These are phyloP conservation scores for Cruciata laevipes DNA, from an alignment of 257 asterid genomes.

Conservation along the genomic window DNA sequence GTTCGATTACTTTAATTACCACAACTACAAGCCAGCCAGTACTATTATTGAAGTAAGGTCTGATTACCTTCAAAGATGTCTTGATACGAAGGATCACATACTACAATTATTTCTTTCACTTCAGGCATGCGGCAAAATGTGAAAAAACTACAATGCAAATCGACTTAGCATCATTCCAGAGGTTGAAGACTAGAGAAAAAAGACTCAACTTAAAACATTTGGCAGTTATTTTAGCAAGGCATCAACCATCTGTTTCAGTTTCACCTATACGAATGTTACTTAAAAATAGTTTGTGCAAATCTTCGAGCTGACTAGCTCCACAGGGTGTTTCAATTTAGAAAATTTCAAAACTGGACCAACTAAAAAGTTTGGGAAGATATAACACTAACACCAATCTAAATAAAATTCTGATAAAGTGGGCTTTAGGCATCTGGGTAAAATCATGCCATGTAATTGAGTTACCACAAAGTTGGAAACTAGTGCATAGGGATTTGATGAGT, in stretches of 20 bases:
- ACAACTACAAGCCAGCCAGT: background rate
- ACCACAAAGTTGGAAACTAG: background rate
- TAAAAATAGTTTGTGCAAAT: background rate
- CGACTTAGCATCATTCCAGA: slow-evolving; percentile 17
- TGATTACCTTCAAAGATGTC: slow-evolving; percentile 89
- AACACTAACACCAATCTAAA: background rate
- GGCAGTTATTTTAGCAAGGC: background rate
- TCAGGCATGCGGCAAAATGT: slow-evolving; percentile 81
- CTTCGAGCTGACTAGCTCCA: background rate
- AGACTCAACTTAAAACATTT: background rate
- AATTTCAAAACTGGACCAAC: background rate
- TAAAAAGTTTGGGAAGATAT: background rate
- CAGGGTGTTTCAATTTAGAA: background rate
- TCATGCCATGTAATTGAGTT: background rate
- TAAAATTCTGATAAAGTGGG: background rate
- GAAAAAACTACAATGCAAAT: slow-evolving; percentile 62
- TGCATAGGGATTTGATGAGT: background rate
- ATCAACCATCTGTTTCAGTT: background rate
- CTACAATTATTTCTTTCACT: slow-evolving; percentile 94
- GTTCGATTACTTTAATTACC: background rate
- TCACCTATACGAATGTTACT: background rate
- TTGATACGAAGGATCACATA: slow-evolving; percentile 94
- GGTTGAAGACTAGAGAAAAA: slow-evolving; percentile 19
- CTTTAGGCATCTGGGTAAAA: background rate
- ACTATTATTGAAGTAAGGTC: slow-evolving; percentile 12